These are phyloP conservation scores for Rhododendron ovatum DNA, from an alignment of 148 eudicot genomes.

Conservation along the genomic window DNA sequence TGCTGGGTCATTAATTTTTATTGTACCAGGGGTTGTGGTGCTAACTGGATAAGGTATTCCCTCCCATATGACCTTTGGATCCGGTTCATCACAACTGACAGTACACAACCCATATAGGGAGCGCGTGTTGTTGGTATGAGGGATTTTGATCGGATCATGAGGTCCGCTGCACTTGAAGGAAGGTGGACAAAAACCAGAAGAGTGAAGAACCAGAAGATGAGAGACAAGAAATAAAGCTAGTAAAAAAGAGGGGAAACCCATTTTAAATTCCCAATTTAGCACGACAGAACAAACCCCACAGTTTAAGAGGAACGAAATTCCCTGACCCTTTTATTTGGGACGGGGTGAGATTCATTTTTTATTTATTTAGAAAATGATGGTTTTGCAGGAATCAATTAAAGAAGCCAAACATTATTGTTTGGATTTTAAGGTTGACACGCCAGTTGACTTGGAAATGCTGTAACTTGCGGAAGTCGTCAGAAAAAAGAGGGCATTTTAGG, in stretches of 20 bases:
- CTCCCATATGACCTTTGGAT: conserved; percentile 10
- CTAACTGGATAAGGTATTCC: neutral
- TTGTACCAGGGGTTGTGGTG: neutral
- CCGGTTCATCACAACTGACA: conserved; percentile 20
- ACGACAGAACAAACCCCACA: neutral
- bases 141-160: conserved; percentile 14
- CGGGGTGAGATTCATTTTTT: neutral
- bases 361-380: neutral
- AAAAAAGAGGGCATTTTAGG: conserved; percentile 2
- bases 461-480: neutral
- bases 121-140: conserved; percentile 22
- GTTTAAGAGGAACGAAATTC: neutral
- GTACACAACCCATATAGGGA: conserved; percentile 24
- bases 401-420: neutral
- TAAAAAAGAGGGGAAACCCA: neutral
- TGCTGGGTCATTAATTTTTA: neutral
- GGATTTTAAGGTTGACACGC: neutral
- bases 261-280: neutral
- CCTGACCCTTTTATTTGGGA: neutral
- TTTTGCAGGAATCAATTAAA: neutral
- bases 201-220: conserved; percentile 7
- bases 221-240: neutral
- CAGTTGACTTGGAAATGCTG: neutral
- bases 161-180: conserved; percentile 22
- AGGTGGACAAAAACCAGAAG: conserved; percentile 19